These are phyloP conservation scores for Asterochloris erici DNA, from an alignment of 139 green algal genomes.

Conservation along the genomic window DNA sequence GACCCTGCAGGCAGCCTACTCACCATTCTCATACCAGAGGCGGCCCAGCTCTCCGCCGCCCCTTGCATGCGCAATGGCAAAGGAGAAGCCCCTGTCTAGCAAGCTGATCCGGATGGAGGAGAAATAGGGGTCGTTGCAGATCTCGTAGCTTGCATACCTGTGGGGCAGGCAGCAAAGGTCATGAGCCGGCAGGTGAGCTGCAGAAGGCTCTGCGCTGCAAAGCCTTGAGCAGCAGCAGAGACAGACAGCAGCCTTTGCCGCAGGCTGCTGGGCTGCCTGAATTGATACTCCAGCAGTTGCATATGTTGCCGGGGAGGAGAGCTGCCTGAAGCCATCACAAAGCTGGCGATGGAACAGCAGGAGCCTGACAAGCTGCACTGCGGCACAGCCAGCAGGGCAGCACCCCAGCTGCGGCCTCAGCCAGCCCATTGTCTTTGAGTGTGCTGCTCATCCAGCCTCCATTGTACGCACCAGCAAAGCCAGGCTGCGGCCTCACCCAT, in stretches of 20 bases:
- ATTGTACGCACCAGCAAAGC: neutral
- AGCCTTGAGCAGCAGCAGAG: neutral
- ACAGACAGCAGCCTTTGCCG: too few species aligned
- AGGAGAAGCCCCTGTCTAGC: constrained; percentile 74
- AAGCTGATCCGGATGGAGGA: constrained; percentile 48
- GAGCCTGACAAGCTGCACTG: too few species aligned
- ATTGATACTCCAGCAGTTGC: too few species aligned
- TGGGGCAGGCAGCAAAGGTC: constrained; percentile 8
- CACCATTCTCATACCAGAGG: constrained; percentile 59
- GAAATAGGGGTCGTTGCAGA: constrained; percentile 61
- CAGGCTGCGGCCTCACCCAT: constrained; percentile 28
- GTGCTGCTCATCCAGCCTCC: neutral
- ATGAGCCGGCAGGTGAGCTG: too few species aligned
- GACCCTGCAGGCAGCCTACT: too few species aligned
- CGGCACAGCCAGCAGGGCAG: too few species aligned
- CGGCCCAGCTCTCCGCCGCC: constrained; percentile 81
- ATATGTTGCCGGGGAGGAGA: too few species aligned
- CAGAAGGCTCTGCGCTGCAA: too few species aligned
- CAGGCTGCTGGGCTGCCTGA: too few species aligned
- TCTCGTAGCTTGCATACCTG: constrained; percentile 57
- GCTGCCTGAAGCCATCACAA: too few species aligned
- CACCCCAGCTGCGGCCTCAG: too few species aligned
- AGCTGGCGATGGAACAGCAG: too few species aligned
- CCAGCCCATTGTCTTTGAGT: neutral
- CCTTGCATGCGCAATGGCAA: constrained; percentile 78